Evolutionary conservation across 768 basidiomycete species (phyloP), one percentile per base, ranked within the genome.

Genomic region (Suillus occidentalis): DNA sequence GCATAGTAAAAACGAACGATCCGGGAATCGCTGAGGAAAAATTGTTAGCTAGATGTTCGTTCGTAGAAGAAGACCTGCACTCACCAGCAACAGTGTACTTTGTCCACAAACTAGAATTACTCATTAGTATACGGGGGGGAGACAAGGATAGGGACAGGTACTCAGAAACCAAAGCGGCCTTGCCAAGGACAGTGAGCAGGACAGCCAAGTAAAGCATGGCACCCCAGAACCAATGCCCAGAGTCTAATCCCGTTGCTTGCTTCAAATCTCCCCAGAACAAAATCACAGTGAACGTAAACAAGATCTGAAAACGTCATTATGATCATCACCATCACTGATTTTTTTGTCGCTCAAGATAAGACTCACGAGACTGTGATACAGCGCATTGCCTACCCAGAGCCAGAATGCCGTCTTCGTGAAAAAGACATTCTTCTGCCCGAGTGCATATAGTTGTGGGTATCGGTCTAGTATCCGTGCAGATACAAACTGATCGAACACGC

Each of bases 211-310:
- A 99, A n/a, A 99, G 79, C 28, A 91, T 92, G 14, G 95, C 97
- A 58, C 97, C 97, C 97, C 97, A 99, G 70, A 96, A 93, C 97
- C 97, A 99, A 80, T 95, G 94, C 1, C 95, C 97, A 13, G 91
- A 87, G 73, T 97, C 93, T 63, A 86, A 82, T 2, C 97, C 97
- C 61, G 87, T 82, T 0, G 85, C 78, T 62, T 91, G 87, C 70
- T 95, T 91, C 67, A 97, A 79, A 73, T 96, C 95, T 52, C 94
- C 94, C 91, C 94, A 95, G 78, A 96, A 99, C 43, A 97, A 82
- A 61, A 95, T 85, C 57, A 96, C 81, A 2, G 95, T 95, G 73
- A 97, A 95, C 7, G 87, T 89, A 75, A 88, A 99, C 37, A 96
- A 79, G 61, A 97, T 77, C 97, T 99, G 63, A 39, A 45, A 62